A percentile compares a stretch with the other conserved stretches of the same genome.
These are phyloP conservation scores for Maudiozyma pseudohumilis DNA, from an alignment of 805 yeast species.

Conservation along the genomic window DNA sequence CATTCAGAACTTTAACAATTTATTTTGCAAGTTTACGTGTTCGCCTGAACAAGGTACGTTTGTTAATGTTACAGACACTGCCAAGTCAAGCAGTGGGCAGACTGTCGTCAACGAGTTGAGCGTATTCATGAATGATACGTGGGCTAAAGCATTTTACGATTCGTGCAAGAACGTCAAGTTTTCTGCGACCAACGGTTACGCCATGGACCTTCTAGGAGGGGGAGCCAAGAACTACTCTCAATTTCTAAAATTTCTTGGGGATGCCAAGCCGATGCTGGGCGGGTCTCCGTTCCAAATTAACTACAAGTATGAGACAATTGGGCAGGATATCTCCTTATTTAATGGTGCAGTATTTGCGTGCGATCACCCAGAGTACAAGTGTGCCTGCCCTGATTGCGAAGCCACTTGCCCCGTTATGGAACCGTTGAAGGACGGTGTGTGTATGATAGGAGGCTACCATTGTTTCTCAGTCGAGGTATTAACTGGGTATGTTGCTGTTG, in stretches of 20 bases:
- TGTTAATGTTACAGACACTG: constrained; percentile 51
- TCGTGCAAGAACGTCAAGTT: constrained; percentile 87
- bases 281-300: constrained; percentile 95
- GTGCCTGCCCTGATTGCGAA: constrained; percentile 89
- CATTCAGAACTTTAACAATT: constrained; percentile 66
- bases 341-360: constrained; percentile 35
- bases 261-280: constrained; percentile 85
- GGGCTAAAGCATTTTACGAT: constrained; percentile 61
- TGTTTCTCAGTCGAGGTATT: constrained; percentile 64
- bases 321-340: constrained; percentile 9
- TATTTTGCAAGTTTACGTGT: constrained; percentile 85
- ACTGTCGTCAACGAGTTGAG: constrained; percentile 64
- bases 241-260: constrained; percentile 84
- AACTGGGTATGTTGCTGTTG: constrained; percentile 34
- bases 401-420: constrained; percentile 65
- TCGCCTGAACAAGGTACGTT: constrained; percentile 74
- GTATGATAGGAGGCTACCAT: constrained; percentile 54
- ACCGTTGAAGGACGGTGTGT: constrained; percentile 32
- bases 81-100: constrained; percentile 31
- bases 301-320: constrained; percentile 40
- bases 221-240: constrained; percentile 70
- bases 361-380: constrained; percentile 52
- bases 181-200: constrained; percentile 89
- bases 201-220: constrained; percentile 97
- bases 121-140: constrained; percentile 45